Evolutionary conservation across 768 basidiomycete species (phyloP).

Genomic region (Brasilioporus rufonigricans): DNA sequence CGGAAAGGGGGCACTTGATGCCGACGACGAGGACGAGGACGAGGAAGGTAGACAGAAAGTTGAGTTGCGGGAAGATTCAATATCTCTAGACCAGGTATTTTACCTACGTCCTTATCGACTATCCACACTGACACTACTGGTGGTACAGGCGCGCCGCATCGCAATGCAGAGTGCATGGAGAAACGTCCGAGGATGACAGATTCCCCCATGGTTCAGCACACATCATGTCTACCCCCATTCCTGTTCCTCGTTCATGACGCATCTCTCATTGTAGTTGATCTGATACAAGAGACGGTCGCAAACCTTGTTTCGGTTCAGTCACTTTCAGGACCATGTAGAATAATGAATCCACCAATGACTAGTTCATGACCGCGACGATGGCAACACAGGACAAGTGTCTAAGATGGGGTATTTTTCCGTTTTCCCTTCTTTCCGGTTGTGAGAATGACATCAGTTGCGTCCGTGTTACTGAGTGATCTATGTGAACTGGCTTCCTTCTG

Average conservation of each 20-base stretch:
- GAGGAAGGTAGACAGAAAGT: slow-evolving; percentile 68
- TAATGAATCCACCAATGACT: slow-evolving; percentile 14
- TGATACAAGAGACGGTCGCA: slow-evolving; percentile 4
- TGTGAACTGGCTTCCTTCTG: slow-evolving; percentile 5
- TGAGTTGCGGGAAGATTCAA: slow-evolving; percentile 77
- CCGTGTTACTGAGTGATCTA: neutral
- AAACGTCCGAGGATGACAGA: slow-evolving; percentile 51
- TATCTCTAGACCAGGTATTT: slow-evolving; percentile 88
- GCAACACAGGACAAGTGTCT: neutral
- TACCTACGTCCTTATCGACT: neutral
- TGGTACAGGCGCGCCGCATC: slow-evolving; percentile 69
- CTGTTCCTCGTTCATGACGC: slow-evolving; percentile 1
- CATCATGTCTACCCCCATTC: slow-evolving; percentile 2
- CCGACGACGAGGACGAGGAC: slow-evolving; percentile 77
- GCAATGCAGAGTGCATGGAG: slow-evolving; percentile 92
- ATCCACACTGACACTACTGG: slow-evolving; percentile 6
- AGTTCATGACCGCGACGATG: slow-evolving; percentile 1
- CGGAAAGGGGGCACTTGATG: slow-evolving; percentile 40
- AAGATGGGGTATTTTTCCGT: slow-evolving; percentile 18
- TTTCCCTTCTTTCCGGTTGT: slow-evolving; percentile 21
- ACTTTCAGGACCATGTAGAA: slow-evolving; percentile 27
- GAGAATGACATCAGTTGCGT: neutral
- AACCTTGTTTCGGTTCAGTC: slow-evolving; percentile 13
- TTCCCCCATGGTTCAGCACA: slow-evolving; percentile 7
- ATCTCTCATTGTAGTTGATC: slow-evolving; percentile 12